Conservation (phyloP, 1,139 yeast genomes). For the Magnusiomyces clavatus region DNA sequence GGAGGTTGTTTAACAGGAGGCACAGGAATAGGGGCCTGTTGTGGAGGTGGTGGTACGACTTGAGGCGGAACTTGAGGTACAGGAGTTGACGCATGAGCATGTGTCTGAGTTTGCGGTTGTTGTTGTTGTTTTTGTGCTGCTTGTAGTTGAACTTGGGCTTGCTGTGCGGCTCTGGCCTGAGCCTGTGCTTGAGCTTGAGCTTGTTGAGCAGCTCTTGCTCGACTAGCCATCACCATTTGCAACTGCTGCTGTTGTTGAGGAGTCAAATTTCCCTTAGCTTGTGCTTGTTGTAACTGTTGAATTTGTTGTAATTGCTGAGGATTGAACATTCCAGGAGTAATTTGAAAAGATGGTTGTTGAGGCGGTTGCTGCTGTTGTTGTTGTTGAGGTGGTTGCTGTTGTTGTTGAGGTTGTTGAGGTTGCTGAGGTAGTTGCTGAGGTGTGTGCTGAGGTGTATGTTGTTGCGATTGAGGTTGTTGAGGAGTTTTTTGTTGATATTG, state of each 20-base stretch:
- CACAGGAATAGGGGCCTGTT: not conserved
- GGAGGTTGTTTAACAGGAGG: not conserved
- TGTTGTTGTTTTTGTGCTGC: not conserved
- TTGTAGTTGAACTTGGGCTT: not conserved
- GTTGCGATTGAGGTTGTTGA: slow-evolving; percentile 10
- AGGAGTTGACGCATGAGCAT: not conserved
- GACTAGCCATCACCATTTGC: too few relatives aligned
- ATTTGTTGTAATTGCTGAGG: slow-evolving; percentile 3
- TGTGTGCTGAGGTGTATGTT: slow-evolving; percentile 21
- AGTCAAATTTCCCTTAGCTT: not conserved
- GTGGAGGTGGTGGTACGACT: not conserved
- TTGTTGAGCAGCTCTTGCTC: not conserved
- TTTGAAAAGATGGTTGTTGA: slow-evolving; percentile 18
- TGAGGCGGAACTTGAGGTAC: not conserved
- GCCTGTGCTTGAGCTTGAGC: not conserved
- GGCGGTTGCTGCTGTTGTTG: slow-evolving; percentile 15
- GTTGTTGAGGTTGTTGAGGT: slow-evolving; percentile 12
- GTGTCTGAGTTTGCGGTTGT: not conserved
- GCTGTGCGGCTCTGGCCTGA: not conserved
- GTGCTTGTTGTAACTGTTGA: not conserved
- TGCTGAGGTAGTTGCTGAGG: slow-evolving; percentile 17
- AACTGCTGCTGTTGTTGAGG: not conserved
- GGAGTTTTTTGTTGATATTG: slow-evolving; percentile 1
- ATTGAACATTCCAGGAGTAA: slow-evolving; percentile 11
- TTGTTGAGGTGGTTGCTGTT: slow-evolving; percentile 10